Conservation (phyloP, 139 green algal species). For the Coelastrella sp. region DNA sequence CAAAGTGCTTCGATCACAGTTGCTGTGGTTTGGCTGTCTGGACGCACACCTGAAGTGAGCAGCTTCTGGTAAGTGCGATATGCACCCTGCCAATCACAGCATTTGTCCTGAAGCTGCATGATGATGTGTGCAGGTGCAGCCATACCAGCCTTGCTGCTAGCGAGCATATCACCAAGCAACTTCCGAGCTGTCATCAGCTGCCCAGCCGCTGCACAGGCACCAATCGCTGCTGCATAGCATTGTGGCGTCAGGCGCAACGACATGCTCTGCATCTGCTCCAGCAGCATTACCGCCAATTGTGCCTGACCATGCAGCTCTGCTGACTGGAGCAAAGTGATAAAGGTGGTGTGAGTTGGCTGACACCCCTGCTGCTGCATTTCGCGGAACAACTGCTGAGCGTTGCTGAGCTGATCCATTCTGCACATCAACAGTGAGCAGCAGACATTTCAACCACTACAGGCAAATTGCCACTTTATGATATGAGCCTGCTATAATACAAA, state of each 20-base stretch:
- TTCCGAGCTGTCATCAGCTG: slow-evolving; percentile 29
- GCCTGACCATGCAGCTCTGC: slow-evolving; percentile 42
- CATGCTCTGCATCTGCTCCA: slow-evolving; percentile 75
- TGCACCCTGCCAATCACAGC: slow-evolving; percentile 47
- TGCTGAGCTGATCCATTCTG: slow-evolving; percentile 32
- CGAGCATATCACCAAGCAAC: slow-evolving; percentile 28
- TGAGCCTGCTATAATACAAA: too few relatives aligned
- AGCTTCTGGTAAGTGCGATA: slow-evolving; percentile 48
- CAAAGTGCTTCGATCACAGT: slow-evolving; percentile 42
- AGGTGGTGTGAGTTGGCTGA: slow-evolving; percentile 44
- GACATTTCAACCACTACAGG: too few relatives aligned
- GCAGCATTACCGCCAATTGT: slow-evolving; percentile 74
- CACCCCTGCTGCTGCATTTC: slow-evolving; percentile 40
- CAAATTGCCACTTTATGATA: not conserved
- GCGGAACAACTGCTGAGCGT: slow-evolving; percentile 9
- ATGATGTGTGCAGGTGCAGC: slow-evolving; percentile 45
- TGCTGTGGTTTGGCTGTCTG: slow-evolving; percentile 27
- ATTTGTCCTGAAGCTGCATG: slow-evolving; percentile 44
- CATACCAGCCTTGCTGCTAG: slow-evolving; percentile 27
- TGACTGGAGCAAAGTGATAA: slow-evolving; percentile 44
- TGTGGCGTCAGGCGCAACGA: slow-evolving; percentile 35
- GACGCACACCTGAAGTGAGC: slow-evolving; percentile 23
- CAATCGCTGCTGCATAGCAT: slow-evolving; percentile 49
- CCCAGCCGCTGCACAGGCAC: slow-evolving; percentile 42
- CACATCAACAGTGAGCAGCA: too few relatives aligned